Conservation (phyloP, 192 early-diverging fungal genomes). For the Gaertneriomyces sp. region DNA sequence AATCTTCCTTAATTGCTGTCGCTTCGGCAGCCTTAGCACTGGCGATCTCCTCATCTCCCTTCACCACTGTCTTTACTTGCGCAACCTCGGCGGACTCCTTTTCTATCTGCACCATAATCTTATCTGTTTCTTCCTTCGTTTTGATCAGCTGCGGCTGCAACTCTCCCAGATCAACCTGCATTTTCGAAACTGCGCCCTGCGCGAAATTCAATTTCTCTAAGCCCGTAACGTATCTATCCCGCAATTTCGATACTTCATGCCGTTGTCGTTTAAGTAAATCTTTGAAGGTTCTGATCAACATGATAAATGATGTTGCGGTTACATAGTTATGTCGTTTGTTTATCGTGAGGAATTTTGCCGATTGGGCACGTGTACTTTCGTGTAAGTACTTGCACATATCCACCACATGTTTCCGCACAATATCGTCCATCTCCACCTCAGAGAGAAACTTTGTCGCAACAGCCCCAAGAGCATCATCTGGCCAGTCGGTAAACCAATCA, state of each 20-base stretch:
- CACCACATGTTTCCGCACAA: slow-evolving; percentile 45
- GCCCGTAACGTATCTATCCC: slow-evolving; percentile 54
- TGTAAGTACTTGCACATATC: slow-evolving; percentile 61
- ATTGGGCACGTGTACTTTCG: slow-evolving; percentile 49
- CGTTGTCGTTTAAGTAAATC: slow-evolving; percentile 43
- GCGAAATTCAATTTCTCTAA: slow-evolving; percentile 59
- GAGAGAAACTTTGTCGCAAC: slow-evolving; percentile 54
- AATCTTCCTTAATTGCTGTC: slow-evolving; percentile 57
- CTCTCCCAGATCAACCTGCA: slow-evolving; percentile 57
- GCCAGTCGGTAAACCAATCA: slow-evolving; percentile 64
- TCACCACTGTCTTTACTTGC: slow-evolving; percentile 50
- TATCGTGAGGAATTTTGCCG: slow-evolving; percentile 40
- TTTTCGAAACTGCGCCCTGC: slow-evolving; percentile 53
- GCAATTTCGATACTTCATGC: slow-evolving; percentile 41
- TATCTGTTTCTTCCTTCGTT: slow-evolving; percentile 53
- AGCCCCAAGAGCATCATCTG: slow-evolving; percentile 56
- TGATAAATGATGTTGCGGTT: slow-evolving; percentile 58
- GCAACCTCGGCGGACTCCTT: slow-evolving; percentile 55
- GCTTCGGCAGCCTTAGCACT: slow-evolving; percentile 54
- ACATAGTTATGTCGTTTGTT: slow-evolving; percentile 57
- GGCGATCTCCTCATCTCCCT: slow-evolving; percentile 58
- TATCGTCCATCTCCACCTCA: slow-evolving; percentile 49
- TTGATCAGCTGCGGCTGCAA: slow-evolving; percentile 56
- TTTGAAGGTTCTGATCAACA: slow-evolving; percentile 58
- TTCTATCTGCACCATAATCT: slow-evolving; percentile 58